phyloP scores from a whole-genome alignment of 768 basidiomycete species.

The Lactarius evosmus region DNA sequence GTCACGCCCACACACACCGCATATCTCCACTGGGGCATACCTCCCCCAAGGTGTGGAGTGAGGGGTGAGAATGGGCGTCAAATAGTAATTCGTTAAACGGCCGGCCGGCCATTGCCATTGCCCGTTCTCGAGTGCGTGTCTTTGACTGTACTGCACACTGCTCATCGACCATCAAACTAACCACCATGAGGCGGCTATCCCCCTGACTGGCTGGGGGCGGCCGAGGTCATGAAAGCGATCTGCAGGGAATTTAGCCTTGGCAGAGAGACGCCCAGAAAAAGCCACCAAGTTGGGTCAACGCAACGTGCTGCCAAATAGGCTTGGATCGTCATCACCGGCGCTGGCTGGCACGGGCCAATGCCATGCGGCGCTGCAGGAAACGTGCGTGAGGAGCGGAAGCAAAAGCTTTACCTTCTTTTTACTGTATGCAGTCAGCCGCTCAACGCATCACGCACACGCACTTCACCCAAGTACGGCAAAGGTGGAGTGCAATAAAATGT shows the following conservation, averaged over 20 bases:
- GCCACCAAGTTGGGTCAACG: not conserved
- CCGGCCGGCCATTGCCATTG: too few species aligned
- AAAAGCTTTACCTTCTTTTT: not conserved
- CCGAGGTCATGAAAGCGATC: too few species aligned
- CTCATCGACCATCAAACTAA: too few species aligned
- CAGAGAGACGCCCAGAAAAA: not conserved
- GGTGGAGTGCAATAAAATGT: not conserved
- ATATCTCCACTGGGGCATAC: not conserved
- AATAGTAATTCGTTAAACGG: too few species aligned
- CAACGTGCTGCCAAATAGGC: not conserved
- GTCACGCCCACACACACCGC: not conserved
- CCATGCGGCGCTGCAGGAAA: not conserved
- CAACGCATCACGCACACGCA: not conserved
- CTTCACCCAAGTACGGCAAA: not conserved
- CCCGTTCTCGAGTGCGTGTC: too few species aligned
- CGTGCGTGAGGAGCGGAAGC: not conserved
- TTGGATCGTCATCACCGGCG: too few species aligned
- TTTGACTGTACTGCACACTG: too few species aligned
- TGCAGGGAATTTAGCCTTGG: not conserved
- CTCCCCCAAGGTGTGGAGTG: not conserved
- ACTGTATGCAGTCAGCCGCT: not conserved
- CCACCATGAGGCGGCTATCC: too few species aligned
- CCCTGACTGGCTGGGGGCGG: not conserved
- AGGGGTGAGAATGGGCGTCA: not conserved
- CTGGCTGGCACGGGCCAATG: not conserved